Evolutionary conservation across 441 rosid genomes (phyloP).

Genomic region (Croton setiger): DNA sequence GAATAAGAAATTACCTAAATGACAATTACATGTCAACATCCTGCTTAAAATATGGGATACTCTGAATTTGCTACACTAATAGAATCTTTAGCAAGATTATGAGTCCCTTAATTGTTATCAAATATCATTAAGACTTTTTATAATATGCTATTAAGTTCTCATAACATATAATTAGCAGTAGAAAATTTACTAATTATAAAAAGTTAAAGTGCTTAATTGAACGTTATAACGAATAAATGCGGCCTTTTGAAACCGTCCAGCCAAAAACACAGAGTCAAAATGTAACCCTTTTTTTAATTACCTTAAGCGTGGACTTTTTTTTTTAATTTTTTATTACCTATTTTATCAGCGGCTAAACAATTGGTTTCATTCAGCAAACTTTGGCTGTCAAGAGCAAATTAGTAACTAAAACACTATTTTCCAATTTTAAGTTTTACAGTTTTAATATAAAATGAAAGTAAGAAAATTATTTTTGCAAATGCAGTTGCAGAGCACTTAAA

Average conservation of each 20-base stretch:
- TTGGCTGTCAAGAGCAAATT: no score
- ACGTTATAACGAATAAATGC: not conserved
- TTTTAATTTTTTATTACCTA: not conserved
- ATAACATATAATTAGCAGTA: no score
- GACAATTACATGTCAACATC: slow-evolving; percentile 6
- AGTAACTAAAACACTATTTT: no score
- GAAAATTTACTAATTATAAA: no score
- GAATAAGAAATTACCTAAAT: not conserved
- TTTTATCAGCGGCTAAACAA: not conserved
- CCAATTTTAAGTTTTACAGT: no score
- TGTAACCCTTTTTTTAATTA: no score
- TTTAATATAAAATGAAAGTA: no score
- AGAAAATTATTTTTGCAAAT: no score
- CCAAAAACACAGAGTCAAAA: not conserved
- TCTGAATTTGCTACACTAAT: not conserved
- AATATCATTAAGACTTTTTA: not conserved
- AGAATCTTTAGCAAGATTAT: slow-evolving; percentile 4
- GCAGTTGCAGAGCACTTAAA: no score
- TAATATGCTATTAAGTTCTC: not conserved
- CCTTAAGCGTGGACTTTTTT: not conserved
- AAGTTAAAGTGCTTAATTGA: no score
- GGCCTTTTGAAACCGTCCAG: slow-evolving; percentile 4
- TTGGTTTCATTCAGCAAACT: no score
- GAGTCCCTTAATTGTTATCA: not conserved
- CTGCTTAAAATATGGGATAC: slow-evolving; percentile 7